A percentile compares a stretch with the other conserved stretches of the same genome.
Conservation (phyloP, 192 early-diverging fungal genomes). For the Fimicolochytrium jonesii region DNA sequence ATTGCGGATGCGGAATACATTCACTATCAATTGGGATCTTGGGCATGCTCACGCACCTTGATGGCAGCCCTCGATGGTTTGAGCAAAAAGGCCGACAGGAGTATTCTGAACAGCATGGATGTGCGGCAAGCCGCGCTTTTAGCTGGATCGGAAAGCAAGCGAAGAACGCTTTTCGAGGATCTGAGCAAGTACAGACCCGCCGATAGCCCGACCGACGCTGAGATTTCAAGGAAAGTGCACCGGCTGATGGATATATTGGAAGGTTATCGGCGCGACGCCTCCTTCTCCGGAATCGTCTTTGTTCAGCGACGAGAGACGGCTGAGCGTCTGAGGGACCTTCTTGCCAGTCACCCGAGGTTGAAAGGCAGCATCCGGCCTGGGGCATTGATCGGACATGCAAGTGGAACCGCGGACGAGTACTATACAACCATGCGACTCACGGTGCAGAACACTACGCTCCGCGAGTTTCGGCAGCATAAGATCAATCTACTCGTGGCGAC, state of each 20-base stretch:
- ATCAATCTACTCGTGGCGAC: constrained; percentile 85
- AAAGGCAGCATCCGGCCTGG: constrained; percentile 37
- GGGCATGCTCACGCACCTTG: constrained; percentile 74
- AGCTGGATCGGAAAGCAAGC: background rate
- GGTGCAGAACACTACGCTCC: constrained; percentile 59
- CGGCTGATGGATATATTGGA: constrained; percentile 60
- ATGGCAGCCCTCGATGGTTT: constrained; percentile 32
- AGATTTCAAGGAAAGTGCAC: constrained; percentile 64
- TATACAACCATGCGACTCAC: constrained; percentile 23
- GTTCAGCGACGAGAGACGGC: constrained; percentile 71
- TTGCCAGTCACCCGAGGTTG: constrained; percentile 51
- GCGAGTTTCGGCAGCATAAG: constrained; percentile 58
- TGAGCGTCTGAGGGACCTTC: constrained; percentile 44
- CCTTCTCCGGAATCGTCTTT: constrained; percentile 87
- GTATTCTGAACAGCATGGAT: background rate
- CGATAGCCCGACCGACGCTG: background rate
- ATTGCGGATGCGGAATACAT: constrained; percentile 38
- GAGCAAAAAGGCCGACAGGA: background rate
- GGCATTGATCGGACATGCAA: constrained; percentile 59
- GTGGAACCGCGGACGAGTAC: background rate
- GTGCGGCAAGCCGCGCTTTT: background rate
- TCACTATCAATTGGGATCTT: constrained; percentile 65
- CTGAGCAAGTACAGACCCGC: background rate
- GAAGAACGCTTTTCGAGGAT: background rate
- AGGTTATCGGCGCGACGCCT: constrained; percentile 34